Evolutionary conservation across 139 green algal species (phyloP).

Genomic region (Coelastrella sp.): DNA sequence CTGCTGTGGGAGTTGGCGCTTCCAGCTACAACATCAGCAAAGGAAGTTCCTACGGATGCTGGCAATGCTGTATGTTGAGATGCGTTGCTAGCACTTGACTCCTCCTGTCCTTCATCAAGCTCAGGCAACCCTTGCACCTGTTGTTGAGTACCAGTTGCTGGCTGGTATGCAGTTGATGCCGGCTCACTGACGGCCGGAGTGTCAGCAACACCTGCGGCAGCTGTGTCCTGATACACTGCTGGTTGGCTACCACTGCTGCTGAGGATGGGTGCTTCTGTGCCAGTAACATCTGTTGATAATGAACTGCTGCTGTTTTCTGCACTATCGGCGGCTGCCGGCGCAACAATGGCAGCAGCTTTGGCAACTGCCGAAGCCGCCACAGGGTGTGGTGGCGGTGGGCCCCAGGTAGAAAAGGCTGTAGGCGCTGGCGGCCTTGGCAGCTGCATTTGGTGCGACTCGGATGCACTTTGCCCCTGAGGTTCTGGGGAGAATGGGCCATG

Average conservation of each 20-base stretch:
- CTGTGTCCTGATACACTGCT: not conserved
- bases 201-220: too few relatives aligned
- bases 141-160: not conserved
- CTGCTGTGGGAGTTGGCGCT: not conserved
- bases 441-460: not conserved
- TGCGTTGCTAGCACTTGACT: not conserved
- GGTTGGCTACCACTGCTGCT: slow-evolving; percentile 4
- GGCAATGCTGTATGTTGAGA: not conserved
- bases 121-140: not conserved
- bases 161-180: not conserved
- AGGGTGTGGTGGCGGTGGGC: not conserved
- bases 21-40: not conserved
- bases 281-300: not conserved
- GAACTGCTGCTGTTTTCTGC: not conserved
- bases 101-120: too few relatives aligned
- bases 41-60: not conserved
- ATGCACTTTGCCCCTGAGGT: not conserved
- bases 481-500: slow-evolving; percentile 5
- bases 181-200: not conserved
- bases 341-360: not conserved
- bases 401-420: not conserved
- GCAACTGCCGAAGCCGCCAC: not conserved
- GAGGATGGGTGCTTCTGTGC: not conserved
- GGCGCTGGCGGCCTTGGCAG: not conserved
- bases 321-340: not conserved